Evolutionary conservation across 768 basidiomycete genomes (phyloP), one percentile per base, ranked within the genome.

Genomic region (Naganishia antarctica): DNA sequence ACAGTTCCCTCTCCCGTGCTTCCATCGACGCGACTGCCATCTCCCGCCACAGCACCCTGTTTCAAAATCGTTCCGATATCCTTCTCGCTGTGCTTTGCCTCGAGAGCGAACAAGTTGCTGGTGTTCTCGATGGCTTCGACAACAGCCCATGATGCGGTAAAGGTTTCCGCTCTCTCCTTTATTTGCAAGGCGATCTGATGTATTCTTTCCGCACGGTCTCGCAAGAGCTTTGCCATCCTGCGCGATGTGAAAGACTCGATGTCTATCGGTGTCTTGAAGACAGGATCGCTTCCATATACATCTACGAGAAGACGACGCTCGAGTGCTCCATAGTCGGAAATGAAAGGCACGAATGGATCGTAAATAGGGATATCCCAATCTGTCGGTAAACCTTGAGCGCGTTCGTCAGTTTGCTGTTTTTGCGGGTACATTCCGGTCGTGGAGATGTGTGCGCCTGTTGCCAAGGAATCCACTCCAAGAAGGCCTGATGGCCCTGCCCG

Each of bases 301-400:
- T 57, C 34, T 25, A 57, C 12, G 61, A 98, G 79, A 57, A 85
- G 82, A 7, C 85, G 83, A 37, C 83, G 81, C 77, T 99, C 96
- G 34, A 96, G 80, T 0, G 81, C 79, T 0, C 84, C 83, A 76
- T 97, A 97, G 61, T 93, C 88, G 18, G 84, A 81, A 70, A 98
- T 94, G 66, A 87, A 87, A 70, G 93, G 89, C 26, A 94, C 82
- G 80, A 97, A 98, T 1, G 94, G 91, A 73, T 93, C 91, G 74
- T 92, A 96, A 16, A 99, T 80, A 57, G 88, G 86, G 61, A 86
- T 87, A 71, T 97, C 91, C 96, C 96, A 98, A 29, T 57, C 53
- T 34, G 53, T 15, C 4, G 53, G 53, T 21, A 57, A 29, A 16
- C 34, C 53, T 12, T 37, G 53, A n/a, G 21, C 34, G 21, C n/a